These are phyloP conservation scores for Candida arabinofermentans DNA, from an alignment of 805 yeast genomes.

Conservation along the genomic window DNA sequence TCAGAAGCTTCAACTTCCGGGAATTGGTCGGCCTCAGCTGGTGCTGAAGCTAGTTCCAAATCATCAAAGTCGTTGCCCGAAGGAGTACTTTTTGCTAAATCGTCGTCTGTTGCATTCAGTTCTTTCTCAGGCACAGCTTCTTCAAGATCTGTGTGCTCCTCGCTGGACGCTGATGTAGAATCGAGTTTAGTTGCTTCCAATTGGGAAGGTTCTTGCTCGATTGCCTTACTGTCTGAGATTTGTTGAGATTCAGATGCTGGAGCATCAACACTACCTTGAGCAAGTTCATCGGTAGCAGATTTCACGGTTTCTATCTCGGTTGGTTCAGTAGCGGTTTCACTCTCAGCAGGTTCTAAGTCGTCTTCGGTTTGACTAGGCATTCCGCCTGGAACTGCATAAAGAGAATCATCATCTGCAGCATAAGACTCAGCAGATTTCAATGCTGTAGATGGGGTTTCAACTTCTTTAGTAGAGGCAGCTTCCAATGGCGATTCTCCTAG, in stretches of 20 bases:
- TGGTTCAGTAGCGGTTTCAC: not conserved
- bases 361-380: slow-evolving; percentile 11
- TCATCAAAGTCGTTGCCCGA: not conserved
- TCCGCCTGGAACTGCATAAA: slow-evolving; percentile 10
- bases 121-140: not conserved
- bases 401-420: not conserved
- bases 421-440: not conserved
- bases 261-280: not conserved
- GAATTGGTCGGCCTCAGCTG: not conserved
- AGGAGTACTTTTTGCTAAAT: not conserved
- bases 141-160: not conserved
- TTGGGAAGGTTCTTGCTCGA: no score
- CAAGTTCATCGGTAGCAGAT: not conserved
- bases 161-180: not conserved
- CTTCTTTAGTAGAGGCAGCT: not conserved
- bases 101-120: not conserved
- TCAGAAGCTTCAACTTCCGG: not conserved
- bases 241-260: not conserved
- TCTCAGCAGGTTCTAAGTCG: slow-evolving; percentile 6
- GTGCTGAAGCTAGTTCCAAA: not conserved
- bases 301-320: no score
- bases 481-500: not conserved
- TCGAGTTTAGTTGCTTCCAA: not conserved
- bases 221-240: no score
- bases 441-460: not conserved